A percentile compares a stretch with the other conserved stretches of the same genome.
These are phyloP conservation scores for Platanthera zijinensis DNA, from an alignment of 106 monocot species.

Conservation along the genomic window DNA sequence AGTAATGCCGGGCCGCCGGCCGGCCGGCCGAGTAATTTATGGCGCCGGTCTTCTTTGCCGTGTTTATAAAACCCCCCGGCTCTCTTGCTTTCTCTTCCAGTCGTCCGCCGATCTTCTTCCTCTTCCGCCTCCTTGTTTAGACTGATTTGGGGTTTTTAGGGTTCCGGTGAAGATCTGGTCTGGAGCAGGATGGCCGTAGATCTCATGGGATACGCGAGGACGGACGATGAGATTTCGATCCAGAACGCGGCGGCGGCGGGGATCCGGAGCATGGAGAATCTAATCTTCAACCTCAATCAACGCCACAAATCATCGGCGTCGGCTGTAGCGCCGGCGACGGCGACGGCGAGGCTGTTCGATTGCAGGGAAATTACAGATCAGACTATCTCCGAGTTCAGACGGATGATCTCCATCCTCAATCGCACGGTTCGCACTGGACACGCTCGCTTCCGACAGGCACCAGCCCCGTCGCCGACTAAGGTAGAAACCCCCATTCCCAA, in stretches of 20 bases:
- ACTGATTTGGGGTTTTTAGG: no score
- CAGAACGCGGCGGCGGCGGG: conserved; percentile 80
- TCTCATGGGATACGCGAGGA: conserved; percentile 33
- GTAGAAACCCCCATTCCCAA: background rate
- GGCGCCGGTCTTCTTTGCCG: no score
- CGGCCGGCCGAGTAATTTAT: no score
- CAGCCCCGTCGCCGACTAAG: background rate
- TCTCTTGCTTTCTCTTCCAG: no score
- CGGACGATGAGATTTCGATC: conserved; percentile 45
- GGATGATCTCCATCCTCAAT: conserved; percentile 70
- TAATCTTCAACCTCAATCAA: conserved; percentile 55
- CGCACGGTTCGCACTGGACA: conserved; percentile 82
- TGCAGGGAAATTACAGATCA: conserved; percentile 75
- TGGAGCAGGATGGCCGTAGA: conserved; percentile 38
- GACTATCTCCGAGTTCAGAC: conserved; percentile 77
- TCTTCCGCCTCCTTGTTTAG: no score
- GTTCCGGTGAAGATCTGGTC: background rate
- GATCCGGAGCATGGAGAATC: conserved; percentile 53
- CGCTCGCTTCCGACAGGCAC: conserved; percentile 82
- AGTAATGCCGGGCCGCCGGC: no score
- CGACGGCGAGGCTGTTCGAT: conserved; percentile 11
- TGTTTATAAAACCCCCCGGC: no score
- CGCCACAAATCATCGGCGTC: background rate
- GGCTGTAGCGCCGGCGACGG: background rate
- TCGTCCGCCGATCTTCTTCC: no score